Base-by-base conservation (phyloP, 192 early-diverging fungal genomes). In the Umbelopsis ramanniana region DNA sequence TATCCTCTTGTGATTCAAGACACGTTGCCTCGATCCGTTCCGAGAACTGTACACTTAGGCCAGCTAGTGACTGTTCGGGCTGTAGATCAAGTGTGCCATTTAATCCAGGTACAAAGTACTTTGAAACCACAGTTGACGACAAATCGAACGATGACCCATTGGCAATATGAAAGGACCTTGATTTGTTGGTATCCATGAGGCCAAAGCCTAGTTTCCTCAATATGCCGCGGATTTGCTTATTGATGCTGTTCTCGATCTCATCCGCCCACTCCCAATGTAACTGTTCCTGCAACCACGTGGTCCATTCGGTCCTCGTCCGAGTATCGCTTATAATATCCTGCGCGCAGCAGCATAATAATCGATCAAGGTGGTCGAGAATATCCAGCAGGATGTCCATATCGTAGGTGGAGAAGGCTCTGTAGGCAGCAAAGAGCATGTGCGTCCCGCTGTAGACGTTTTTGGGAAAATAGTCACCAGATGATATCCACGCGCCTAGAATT, bases 381-480 rank as follows among this genome's bases (percentile, higher is more conserved):
- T 37, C 57, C 8, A 63, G 15, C 26, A 63, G 33, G 17, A 63
- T 37, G n/a, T 63, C 57, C 57, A 63, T 63, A 14, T 63, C 57
- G 37, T 63, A 63, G 26, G 57, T 63, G 57, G 57, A 37, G 33
- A 63, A 63, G 23, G 57, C 57, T 63, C 57, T 29, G 17, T 63
- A 63, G 3, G 57, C 19, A 29, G 33, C 19, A 63, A 63, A 63
- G 57, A 63, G 57, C 57, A 63, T 63, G 57, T 63, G 57, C 33
- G 57, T 63, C 9, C 57, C 57, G 11, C 33, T 35, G 57, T 63
- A 63, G 57, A 63, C 26, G 33, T 63, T 63, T 63, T 63, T 63
- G 57, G 57, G 26, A 37, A 63, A 63, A 37, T 63, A 63, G 57
- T 63, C 57, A 63, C 57, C 57, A 26, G 57, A 63, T 63, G 57